phyloP scores from a whole-genome alignment of 331 rosid genomes.

The Dryas integrifolia region DNA sequence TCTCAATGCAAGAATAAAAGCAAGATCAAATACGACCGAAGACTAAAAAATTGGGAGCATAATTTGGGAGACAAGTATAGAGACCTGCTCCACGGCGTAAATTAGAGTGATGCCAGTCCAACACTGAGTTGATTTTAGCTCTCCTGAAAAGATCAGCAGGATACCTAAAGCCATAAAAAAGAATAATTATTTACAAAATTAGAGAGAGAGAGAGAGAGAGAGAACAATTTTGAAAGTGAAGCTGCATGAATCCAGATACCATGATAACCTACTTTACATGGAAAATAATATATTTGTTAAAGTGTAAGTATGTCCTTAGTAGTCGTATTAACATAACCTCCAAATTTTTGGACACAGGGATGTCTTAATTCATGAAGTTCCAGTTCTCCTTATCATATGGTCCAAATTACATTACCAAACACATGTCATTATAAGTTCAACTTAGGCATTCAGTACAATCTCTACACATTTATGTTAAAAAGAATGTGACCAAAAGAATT shows the following conservation, averaged over 20 bases:
- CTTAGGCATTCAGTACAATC: neutral
- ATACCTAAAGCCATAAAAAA: conserved; percentile 54
- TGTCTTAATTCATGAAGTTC: neutral
- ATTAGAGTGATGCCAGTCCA: conserved; percentile 88
- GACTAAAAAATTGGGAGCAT: neutral
- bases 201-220: neutral
- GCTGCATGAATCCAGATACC: neutral
- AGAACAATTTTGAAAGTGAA: neutral
- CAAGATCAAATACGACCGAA: neutral
- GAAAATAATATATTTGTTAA: neutral
- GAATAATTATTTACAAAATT: conserved; percentile 1
- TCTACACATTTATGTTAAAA: neutral
- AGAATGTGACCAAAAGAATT: neutral
- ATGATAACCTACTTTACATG: neutral
- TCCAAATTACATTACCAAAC: neutral
- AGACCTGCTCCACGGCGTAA: conserved; percentile 80
- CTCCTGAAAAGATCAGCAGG: conserved; percentile 79
- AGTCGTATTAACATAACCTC: neutral
- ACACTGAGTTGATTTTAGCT: conserved; percentile 74
- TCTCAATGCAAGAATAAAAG: neutral
- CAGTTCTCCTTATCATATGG: neutral
- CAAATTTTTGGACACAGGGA: neutral
- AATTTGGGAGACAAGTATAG: conserved; percentile 1
- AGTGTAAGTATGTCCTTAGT: neutral
- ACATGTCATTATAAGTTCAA: neutral